These are phyloP conservation scores for Collybia mongolica DNA, from an alignment of 768 basidiomycete species.

Conservation along the genomic window DNA sequence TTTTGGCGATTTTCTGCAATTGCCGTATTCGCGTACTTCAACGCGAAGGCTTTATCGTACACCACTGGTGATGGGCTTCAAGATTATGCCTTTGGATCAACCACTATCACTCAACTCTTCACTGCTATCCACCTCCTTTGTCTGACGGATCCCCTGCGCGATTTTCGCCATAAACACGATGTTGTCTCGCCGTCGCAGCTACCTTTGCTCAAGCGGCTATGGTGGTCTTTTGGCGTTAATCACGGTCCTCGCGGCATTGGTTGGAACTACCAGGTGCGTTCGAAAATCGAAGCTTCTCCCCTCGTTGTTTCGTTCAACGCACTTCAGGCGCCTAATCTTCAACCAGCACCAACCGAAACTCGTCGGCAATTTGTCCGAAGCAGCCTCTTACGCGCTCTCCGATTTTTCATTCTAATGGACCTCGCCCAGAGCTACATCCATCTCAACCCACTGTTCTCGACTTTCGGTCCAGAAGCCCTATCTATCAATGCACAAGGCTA, in stretches of 20 bases:
- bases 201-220: constrained; percentile 10
- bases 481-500: constrained; percentile 17
- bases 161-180: constrained; percentile 15
- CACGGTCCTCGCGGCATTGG: constrained; percentile 16
- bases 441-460: constrained; percentile 12
- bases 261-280: constrained; percentile 17
- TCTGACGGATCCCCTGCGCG: constrained; percentile 12
- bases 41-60: constrained; percentile 4
- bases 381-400: constrained; percentile 9
- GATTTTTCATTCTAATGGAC: constrained; percentile 15
- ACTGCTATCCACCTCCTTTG: constrained; percentile 15
- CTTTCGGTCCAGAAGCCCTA: neutral
- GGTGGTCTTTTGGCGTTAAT: constrained; percentile 14
- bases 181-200: constrained; percentile 4
- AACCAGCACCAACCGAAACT: neutral
- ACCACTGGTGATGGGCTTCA: constrained; percentile 13
- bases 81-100: constrained; percentile 15
- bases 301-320: neutral
- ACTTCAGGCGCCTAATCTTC: neutral
- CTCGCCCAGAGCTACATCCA: constrained; percentile 17
- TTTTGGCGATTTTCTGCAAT: constrained; percentile 1
- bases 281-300: neutral
- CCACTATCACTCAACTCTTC: constrained; percentile 14
- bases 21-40: neutral
- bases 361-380: constrained; percentile 10